Evolutionary conservation across 2,329 filamentous ascomycete genomes (phyloP), one percentile per base, ranked within the genome.

Genomic region (Chrysoporthe austroafricana): DNA sequence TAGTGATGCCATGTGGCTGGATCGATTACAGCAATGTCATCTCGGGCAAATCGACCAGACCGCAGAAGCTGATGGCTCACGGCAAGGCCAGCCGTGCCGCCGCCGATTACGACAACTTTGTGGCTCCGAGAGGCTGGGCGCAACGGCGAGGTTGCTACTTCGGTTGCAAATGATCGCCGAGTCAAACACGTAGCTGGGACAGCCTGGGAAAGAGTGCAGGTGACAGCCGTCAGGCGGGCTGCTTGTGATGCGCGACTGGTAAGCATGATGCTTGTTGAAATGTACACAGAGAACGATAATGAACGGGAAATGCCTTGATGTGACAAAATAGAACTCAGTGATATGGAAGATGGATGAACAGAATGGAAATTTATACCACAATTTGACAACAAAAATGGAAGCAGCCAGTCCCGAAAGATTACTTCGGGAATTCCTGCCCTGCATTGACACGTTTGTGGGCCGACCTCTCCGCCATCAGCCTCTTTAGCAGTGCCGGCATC

Each of bases 21-120:
- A 70, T 91, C 89, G 56, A 91, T 78, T 36, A 91, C 73, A 39
- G 89, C 88, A 69, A 91, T 89, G 69, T 91, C 89, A 43, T 87
- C 80, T 56, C 82, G 78, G 0, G 76, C 71, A 73, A 90, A 90
- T 36, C 82, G 82, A 56, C 86, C 87, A 0, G 82, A 80, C 1
- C 83, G 83, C 3, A 91, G 83, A 3, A 93, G 84, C 78, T 92
- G 90, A 73, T 91, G 89, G 73, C 87, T 88, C 73, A 91, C 85
- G 1, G 86, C 78, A 18, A 91, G 77, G 61, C 90, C 90, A 48
- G 89, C 90, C 14, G 86, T 82, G 43, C 90, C 90, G 63, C 85
- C 89, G 62, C 90, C 90, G 39, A 92, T 81, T 2, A 92, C 84
- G 14, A 91, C 87, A 18, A 92, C 82, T 73, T 85, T 88, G 81